Percentiles rank a stretch among this genome's conserved stretches.
Evolutionary conservation across 1,284 basidiomycete genomes (phyloP).

Genomic region (Meripilus lineatus): DNA sequence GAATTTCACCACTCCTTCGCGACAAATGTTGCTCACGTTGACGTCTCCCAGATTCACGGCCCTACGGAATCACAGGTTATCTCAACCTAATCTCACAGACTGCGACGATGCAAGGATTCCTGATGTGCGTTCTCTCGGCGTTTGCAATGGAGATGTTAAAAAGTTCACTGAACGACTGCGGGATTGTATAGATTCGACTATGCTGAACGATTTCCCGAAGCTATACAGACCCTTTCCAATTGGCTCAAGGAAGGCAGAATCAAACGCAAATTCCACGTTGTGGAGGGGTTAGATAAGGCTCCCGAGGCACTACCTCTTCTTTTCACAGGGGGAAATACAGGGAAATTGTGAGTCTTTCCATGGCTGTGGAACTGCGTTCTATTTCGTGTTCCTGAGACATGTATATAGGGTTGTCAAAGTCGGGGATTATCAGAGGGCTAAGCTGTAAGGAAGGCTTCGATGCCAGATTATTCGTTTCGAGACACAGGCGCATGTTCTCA

Average conservation of each 20-base stretch:
- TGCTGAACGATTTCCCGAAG: conserved; percentile 45
- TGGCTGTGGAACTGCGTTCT: no score
- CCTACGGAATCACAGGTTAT: conserved; percentile 59
- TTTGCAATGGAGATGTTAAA: background rate
- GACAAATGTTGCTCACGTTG: no score
- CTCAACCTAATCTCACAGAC: conserved; percentile 69
- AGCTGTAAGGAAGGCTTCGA: conserved; percentile 2
- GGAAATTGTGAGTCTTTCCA: conserved; percentile 76
- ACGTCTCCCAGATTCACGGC: conserved; percentile 41
- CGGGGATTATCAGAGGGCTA: conserved; percentile 5
- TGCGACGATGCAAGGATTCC: conserved; percentile 79
- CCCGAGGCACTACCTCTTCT: conserved; percentile 65
- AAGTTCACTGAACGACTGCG: background rate
- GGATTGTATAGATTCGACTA: conserved; percentile 59
- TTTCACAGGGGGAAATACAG: conserved; percentile 77
- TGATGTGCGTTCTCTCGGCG: conserved; percentile 50
- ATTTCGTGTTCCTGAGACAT: background rate
- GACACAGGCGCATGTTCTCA: no score
- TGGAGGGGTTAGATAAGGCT: conserved; percentile 70
- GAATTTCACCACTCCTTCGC: background rate
- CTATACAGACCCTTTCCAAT: conserved; percentile 47
- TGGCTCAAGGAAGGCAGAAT: conserved; percentile 68
- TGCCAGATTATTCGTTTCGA: no score
- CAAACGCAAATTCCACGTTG: conserved; percentile 77
- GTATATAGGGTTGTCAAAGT: conserved; percentile 17